Evolutionary conservation across 345 rosid genomes (phyloP).

Genomic region (Theobroma cacao): DNA sequence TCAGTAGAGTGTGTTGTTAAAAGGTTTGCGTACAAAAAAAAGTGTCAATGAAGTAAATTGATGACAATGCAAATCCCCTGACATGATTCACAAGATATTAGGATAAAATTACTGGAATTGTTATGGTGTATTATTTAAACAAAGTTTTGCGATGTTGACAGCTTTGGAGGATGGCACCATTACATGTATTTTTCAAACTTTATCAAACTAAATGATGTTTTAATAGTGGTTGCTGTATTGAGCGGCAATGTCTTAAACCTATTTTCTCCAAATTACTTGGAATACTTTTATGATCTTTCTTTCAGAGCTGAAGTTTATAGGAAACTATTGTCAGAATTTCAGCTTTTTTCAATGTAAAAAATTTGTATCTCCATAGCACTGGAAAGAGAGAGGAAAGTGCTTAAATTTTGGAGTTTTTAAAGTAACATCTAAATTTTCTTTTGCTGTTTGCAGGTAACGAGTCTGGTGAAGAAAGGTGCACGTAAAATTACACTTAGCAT

Average conservation of each 20-base stretch:
- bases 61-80: neutral
- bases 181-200: neutral
- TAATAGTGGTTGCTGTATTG: neutral
- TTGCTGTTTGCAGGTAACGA: constrained; percentile 69
- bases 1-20: neutral
- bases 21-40: neutral
- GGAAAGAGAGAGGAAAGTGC: neutral
- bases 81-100: neutral
- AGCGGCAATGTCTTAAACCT: neutral
- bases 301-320: neutral
- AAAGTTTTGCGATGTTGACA: neutral
- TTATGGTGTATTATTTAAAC: neutral
- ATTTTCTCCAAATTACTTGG: neutral
- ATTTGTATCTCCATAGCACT: neutral
- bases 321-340: neutral
- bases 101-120: neutral
- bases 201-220: neutral
- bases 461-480: constrained; percentile 95
- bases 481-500: constrained; percentile 93
- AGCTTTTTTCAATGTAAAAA: neutral
- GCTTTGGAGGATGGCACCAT: neutral
- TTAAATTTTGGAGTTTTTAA: neutral
- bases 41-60: neutral
- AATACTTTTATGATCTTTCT: neutral
- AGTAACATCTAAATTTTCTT: neutral